Base-by-base conservation (phyloP, 495 filamentous ascomycete genomes). In the Penicillium fimorum region DNA sequence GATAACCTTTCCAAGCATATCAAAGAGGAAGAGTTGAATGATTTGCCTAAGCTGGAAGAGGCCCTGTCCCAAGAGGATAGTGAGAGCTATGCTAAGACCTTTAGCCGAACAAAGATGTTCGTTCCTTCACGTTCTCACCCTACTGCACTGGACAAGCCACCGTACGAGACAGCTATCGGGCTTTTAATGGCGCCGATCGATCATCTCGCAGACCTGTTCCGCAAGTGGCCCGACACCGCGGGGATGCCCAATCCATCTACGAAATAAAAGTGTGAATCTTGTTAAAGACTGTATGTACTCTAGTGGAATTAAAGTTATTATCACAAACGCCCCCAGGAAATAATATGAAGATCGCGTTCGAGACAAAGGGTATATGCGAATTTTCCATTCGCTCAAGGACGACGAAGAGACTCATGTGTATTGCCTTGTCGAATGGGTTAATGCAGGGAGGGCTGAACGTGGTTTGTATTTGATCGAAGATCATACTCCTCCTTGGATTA, bases 71-170 rank as follows among this genome's bases (percentile, higher is more conserved):
- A 50, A 0, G 68, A 69, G 3, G 66, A 71, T 5, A 80, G 76
- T 15, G 72, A 74, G 50, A 27, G 52, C 2, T 53, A 84, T 27
- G 76, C 82, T 5, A 76, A 66, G n/a, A 76, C 71, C 45, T 87
- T 87, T 58, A 74, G 70, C 12, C 63, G 77, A 33, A 87, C 82
- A 17, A 88, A 88, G 72, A 71, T 77, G 42, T 84, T 88, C 65
- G 80, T 82, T 4, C 84, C 84, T 0, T 80, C 80, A 0, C 77
- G 78, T 22, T 78, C 76, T 24, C 82, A 87, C 50, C 83, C 84
- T 4, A 69, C 55, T 38, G 74, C 75, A 11, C 71, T 71, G 0
- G 49, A 67, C 25, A 74, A 68, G 47, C 70, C 70, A 5, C 70
- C 69, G 1, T 73, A 61, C 37, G 67, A 73, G 57, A 73, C 69